A percentile compares a stretch with the other conserved stretches of the same genome.
Evolutionary conservation across 2,329 filamentous ascomycete species (phyloP).

Genomic region (Geoglossum cookeanum): DNA sequence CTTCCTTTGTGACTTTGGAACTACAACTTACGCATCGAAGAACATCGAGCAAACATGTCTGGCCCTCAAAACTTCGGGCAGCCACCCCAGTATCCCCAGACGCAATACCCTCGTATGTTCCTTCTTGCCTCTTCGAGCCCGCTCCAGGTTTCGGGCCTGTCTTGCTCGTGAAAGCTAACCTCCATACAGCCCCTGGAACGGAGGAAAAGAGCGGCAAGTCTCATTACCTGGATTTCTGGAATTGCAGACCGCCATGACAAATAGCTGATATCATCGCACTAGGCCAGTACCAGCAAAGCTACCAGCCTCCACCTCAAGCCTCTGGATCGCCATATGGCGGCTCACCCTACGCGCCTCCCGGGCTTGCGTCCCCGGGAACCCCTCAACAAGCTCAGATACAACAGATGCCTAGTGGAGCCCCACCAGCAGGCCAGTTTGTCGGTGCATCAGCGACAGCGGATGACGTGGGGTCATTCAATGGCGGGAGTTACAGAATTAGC

Average conservation of each 20-base stretch:
- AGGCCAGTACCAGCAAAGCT: slow-evolving; percentile 6
- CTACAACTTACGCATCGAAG: not conserved
- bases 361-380: not conserved
- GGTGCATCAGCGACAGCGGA: slow-evolving; percentile 48
- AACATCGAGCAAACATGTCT: not conserved
- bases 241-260: too few species aligned
- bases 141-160: too few species aligned
- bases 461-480: slow-evolving; percentile 92
- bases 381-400: not conserved
- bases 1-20: not conserved
- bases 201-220: too few species aligned
- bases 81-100: slow-evolving; percentile 7
- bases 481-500: slow-evolving; percentile 81
- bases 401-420: slow-evolving; percentile 17
- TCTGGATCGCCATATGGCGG: not conserved
- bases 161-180: too few species aligned
- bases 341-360: not conserved
- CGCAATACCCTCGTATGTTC: slow-evolving; percentile 14
- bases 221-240: too few species aligned
- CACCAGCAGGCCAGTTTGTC: slow-evolving; percentile 36
- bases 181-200: too few species aligned
- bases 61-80: not conserved
- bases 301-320: slow-evolving; percentile 17
- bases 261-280: not conserved
- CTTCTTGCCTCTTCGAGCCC: not conserved